A percentile compares a stretch with the other conserved stretches of the same genome.
Evolutionary conservation across 176 grass and related monocot species (phyloP).

Genomic region (Rhynchospora tenuis): DNA sequence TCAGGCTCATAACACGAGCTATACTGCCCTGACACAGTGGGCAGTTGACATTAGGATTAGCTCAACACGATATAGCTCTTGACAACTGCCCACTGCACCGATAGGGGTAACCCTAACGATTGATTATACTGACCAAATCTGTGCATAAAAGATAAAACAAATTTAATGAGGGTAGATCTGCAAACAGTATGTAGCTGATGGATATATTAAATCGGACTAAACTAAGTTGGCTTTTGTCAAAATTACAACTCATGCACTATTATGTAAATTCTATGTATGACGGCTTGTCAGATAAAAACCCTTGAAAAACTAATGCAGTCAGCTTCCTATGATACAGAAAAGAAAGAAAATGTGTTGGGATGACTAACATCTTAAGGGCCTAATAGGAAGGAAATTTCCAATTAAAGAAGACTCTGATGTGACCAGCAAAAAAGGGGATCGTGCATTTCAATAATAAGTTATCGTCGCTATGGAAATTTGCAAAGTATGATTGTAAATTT

Average conservation of each 20-base stretch:
- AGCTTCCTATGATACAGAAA: background rate
- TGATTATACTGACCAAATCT: background rate
- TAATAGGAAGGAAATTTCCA: background rate
- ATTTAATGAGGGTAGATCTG: background rate
- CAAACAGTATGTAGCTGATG: background rate
- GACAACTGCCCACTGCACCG: background rate
- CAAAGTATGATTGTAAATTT: background rate
- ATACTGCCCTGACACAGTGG: no score
- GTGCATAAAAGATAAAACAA: background rate
- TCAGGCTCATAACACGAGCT: no score
- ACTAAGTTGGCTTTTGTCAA: background rate
- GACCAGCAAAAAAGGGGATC: background rate
- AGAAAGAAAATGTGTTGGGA: background rate
- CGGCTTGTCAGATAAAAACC: background rate
- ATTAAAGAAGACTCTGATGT: background rate
- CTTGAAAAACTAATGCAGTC: background rate
- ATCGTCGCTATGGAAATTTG: background rate
- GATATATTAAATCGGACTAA: background rate
- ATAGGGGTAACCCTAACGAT: background rate
- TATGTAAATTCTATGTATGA: background rate
- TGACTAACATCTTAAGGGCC: background rate
- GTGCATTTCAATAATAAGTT: no score
- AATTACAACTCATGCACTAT: background rate
- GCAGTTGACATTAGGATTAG: no score
- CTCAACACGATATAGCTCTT: background rate